Evolutionary conservation across 768 basidiomycete species (phyloP).

Genomic region (Mycena rosella): DNA sequence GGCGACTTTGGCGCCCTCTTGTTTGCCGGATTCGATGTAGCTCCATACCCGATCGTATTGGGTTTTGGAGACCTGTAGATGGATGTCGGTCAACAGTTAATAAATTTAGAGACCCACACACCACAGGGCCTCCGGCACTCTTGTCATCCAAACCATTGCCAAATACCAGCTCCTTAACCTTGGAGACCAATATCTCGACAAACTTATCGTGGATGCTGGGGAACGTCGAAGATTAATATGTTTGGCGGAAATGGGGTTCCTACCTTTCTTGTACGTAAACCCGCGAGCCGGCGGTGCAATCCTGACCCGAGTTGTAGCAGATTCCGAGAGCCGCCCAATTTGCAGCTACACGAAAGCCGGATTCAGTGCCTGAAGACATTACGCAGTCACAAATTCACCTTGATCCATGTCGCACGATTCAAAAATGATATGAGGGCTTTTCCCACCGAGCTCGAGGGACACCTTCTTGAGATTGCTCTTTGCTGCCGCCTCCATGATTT

Average conservation of each 20-base stretch:
- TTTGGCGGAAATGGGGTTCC: not conserved
- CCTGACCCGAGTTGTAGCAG: slow-evolving; percentile 92
- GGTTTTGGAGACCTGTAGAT: slow-evolving; percentile 75
- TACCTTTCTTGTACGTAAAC: slow-evolving; percentile 83
- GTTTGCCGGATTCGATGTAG: slow-evolving; percentile 90
- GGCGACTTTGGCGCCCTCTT: slow-evolving; percentile 82
- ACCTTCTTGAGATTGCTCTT: slow-evolving; percentile 96
- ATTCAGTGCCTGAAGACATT: not conserved
- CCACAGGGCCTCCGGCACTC: slow-evolving; percentile 86
- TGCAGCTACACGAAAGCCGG: slow-evolving; percentile 63
- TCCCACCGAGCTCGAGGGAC: slow-evolving; percentile 94
- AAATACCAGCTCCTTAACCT: slow-evolving; percentile 77
- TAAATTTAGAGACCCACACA: slow-evolving; percentile 51
- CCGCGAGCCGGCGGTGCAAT: slow-evolving; percentile 93
- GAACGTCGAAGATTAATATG: not conserved
- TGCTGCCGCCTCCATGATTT: slow-evolving; percentile 92
- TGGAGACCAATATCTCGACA: slow-evolving; percentile 70
- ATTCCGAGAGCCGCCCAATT: slow-evolving; percentile 90
- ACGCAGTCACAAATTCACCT: slow-evolving; percentile 58
- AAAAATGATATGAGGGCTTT: slow-evolving; percentile 91
- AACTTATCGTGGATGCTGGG: slow-evolving; percentile 86
- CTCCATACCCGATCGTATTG: slow-evolving; percentile 90
- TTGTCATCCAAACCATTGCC: slow-evolving; percentile 86
- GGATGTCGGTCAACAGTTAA: slow-evolving; percentile 6
- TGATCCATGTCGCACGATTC: slow-evolving; percentile 93